Percentiles rank a stretch among this genome's conserved stretches.
Conservation (phyloP, 1,139 yeast genomes). For the Saccharomyces hybrid region DNA sequence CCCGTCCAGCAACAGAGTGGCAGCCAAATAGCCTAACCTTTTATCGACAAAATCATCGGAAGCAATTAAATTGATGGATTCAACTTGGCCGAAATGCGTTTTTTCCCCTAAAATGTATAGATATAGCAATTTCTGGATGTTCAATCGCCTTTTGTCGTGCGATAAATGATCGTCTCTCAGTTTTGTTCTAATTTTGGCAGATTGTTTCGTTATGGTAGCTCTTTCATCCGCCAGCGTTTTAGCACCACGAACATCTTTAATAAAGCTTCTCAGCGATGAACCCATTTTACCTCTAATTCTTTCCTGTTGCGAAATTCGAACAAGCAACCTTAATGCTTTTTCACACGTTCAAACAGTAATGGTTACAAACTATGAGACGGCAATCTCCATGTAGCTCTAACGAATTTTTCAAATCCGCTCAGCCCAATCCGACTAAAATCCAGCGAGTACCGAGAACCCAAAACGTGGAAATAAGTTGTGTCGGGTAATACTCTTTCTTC, state of each 20-base stretch:
- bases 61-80: constrained; percentile 85
- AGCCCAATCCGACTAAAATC: too few relatives aligned
- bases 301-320: background rate
- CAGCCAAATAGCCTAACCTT: constrained; percentile 87
- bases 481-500: too few relatives aligned
- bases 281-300: constrained; percentile 38
- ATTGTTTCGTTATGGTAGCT: constrained; percentile 82
- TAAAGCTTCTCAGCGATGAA: constrained; percentile 69
- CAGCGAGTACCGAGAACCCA: too few relatives aligned
- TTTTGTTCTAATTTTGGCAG: constrained; percentile 88
- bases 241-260: constrained; percentile 84
- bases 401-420: too few relatives aligned
- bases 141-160: constrained; percentile 65
- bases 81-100: constrained; percentile 97
- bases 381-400: too few relatives aligned
- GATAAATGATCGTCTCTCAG: constrained; percentile 81
- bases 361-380: too few relatives aligned
- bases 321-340: too few relatives aligned
- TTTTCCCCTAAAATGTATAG: constrained; percentile 92
- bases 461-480: too few relatives aligned
- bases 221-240: constrained; percentile 97
- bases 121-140: constrained; percentile 81
- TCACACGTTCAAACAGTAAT: too few relatives aligned
- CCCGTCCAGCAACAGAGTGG: constrained; percentile 82
- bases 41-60: constrained; percentile 83